A percentile compares a stretch with the other conserved stretches of the same genome.
Evolutionary conservation across 768 basidiomycete genomes (phyloP).

Genomic region (Mycena galericulata): DNA sequence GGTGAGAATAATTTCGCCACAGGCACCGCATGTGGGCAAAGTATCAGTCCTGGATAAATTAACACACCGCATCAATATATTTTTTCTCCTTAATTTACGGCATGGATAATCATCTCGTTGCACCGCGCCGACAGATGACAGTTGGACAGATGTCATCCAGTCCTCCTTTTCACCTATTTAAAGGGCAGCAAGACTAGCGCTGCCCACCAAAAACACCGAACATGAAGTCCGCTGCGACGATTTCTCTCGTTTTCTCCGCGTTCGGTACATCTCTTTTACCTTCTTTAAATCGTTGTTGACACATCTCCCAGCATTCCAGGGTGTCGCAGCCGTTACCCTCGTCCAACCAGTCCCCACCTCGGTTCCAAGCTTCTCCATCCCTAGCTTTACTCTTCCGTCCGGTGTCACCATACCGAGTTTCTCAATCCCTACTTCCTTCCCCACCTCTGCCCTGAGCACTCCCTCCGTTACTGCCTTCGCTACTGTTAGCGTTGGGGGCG

Average conservation of each 20-base stretch:
- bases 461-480: conserved; percentile 9
- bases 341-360: conserved; percentile 14
- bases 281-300: conserved; percentile 4
- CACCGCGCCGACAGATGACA: too few relatives aligned
- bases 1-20: too few relatives aligned
- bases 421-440: background rate
- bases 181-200: background rate
- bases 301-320: background rate
- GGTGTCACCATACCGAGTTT: conserved; percentile 10
- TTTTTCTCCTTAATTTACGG: too few relatives aligned
- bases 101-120: too few relatives aligned
- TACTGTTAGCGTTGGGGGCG: conserved; percentile 20
- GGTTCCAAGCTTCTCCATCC: background rate
- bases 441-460: conserved; percentile 3
- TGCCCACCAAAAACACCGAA: conserved; percentile 5
- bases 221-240: conserved; percentile 14
- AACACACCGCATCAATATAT: too few relatives aligned
- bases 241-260: conserved; percentile 12
- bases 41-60: too few relatives aligned
- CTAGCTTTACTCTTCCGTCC: conserved; percentile 14
- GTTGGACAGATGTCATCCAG: background rate
- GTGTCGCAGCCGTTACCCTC: conserved; percentile 20
- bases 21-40: too few relatives aligned
- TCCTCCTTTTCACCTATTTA: background rate
- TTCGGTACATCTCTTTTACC: conserved; percentile 3